Base-by-base conservation (phyloP, 495 filamentous ascomycete genomes). In the Penicillium nucicola region DNA sequence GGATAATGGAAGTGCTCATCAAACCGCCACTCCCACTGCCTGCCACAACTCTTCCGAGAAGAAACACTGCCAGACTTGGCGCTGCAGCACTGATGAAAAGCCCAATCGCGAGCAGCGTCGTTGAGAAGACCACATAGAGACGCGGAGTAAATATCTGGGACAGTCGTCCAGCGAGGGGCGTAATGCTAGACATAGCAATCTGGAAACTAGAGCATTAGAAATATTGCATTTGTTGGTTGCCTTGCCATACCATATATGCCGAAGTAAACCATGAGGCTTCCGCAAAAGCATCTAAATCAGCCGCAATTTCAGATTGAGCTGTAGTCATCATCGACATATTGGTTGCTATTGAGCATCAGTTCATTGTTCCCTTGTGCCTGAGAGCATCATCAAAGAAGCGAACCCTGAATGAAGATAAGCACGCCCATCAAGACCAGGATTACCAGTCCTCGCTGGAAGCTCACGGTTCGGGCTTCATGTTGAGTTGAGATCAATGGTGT, bases 271-370 rank as follows among this genome's bases (percentile, higher is more conserved):
- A 92, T 53, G 79, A 84, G 15, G 81, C 82, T 37, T 82, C 66
- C 20, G 81, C 80, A 60, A 86, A 90, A 8, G 86, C 80, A 72
- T 89, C 76, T 1, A 90, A 69, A 49, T 90, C 87, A 15, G 74
- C 74, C 1, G 87, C 86, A 55, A 92, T 89, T 33, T 71, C 69
- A 2, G 82, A 85, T 65, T 90, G 87, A 2, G 83, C 85, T 20
- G 87, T 90, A 5, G 84, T 87, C 52, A 92, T 82, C 56, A 87
- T 82, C 22, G 81, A 84, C 74, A 89, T 87, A 65, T 92, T 91
- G 53, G 77, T 79, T 4, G 84, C 83, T 85, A 49, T 20, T 18
- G 4, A 17, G 13, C 20, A n/a, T 42, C 23, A 50, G 23, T 38
- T 38, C 35, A 34, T 15, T 33, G 32, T 1, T 34, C 6, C 15